phyloP scores from a whole-genome alignment of 495 filamentous ascomycete genomes.

The Penicillium ochrochloron region DNA sequence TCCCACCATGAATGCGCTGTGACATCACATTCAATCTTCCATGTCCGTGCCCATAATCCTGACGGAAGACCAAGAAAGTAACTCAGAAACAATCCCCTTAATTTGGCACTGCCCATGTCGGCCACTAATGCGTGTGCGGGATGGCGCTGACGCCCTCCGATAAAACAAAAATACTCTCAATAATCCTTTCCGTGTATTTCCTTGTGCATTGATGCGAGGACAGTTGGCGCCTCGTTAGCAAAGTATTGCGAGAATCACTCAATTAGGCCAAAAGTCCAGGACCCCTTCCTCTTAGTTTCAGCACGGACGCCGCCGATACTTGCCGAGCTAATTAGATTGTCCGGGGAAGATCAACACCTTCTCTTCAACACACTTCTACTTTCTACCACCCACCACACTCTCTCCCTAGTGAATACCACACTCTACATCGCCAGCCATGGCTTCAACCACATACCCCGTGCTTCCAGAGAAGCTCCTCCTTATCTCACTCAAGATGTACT shows the following conservation, averaged over 20 bases:
- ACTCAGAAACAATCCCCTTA: not conserved
- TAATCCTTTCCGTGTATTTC: constrained; percentile 9
- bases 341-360: constrained; percentile 7
- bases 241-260: not conserved
- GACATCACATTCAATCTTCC: constrained; percentile 20
- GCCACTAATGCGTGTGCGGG: constrained; percentile 28
- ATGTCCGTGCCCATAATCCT: constrained; percentile 12
- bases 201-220: not conserved
- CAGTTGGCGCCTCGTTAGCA: constrained; percentile 8
- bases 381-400: constrained; percentile 4
- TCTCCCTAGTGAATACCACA: constrained; percentile 21
- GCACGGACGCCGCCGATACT: constrained; percentile 5
- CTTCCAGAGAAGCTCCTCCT: constrained; percentile 72
- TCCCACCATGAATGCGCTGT: constrained; percentile 8
- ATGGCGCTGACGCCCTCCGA: constrained; percentile 19
- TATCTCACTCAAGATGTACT: constrained; percentile 86
- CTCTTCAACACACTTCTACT: not conserved
- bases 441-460: constrained; percentile 41
- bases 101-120: constrained; percentile 14
- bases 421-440: constrained; percentile 24
- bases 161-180: constrained; percentile 4
- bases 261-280: not conserved
- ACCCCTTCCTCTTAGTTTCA: not conserved
- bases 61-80: constrained; percentile 12
- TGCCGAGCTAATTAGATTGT: not conserved